Conservation (phyloP, 2,329 filamentous ascomycete genomes). For the Fusarium subglutinans region DNA sequence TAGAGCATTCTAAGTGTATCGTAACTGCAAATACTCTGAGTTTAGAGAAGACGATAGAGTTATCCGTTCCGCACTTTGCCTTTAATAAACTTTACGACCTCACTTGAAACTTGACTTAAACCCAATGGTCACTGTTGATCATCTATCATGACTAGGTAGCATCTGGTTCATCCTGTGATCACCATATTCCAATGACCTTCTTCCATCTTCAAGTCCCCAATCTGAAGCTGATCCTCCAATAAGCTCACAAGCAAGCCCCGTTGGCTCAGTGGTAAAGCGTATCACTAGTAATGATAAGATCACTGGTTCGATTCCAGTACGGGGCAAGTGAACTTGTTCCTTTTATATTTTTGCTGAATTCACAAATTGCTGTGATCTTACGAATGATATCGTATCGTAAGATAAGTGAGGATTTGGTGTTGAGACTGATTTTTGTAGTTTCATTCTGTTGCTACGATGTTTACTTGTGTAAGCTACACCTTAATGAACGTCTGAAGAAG, state of each 20-base stretch:
- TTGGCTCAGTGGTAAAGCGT: conserved; percentile 38
- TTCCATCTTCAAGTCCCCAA: background rate
- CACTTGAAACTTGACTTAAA: background rate
- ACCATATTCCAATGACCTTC: background rate
- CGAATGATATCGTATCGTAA: background rate
- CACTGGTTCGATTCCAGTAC: conserved; percentile 36
- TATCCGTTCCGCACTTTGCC: background rate
- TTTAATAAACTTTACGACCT: background rate
- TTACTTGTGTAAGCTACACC: background rate
- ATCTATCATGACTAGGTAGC: background rate
- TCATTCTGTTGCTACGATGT: background rate
- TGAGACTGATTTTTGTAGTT: background rate
- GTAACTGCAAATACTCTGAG: background rate
- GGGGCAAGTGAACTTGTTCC: conserved; percentile 14
- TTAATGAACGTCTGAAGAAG: background rate
- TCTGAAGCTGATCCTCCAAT: rapidly evolving
- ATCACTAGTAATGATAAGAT: conserved; percentile 39
- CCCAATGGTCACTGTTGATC: background rate
- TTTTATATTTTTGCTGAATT: background rate
- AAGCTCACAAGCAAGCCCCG: conserved; percentile 25
- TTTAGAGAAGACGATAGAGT: background rate
- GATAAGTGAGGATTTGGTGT: background rate
- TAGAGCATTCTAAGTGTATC: background rate
- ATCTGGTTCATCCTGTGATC: background rate
- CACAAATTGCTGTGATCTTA: background rate